Base-by-base conservation (phyloP, 345 rosid species). In the Acer campestre region DNA sequence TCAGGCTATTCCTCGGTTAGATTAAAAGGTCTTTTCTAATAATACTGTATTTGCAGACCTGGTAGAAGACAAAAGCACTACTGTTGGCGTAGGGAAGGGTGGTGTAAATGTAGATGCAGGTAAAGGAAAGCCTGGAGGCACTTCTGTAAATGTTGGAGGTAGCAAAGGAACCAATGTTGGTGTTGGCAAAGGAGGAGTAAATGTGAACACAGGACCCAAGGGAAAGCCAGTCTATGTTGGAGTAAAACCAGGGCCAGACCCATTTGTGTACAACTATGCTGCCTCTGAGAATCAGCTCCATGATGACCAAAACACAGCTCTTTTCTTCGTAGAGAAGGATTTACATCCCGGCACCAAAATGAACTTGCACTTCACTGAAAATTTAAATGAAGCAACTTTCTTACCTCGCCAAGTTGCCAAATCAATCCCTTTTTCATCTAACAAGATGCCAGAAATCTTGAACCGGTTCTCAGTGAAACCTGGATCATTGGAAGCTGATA, bases 261-360 rank as follows among this genome's bases (percentile, higher is more conserved):
- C 94, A 2, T 92, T 93, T 80, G 0, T 0, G 0, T 94, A 96
- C 84, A 0, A 0, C 0, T 94, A 96, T 42, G 94, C 93, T 59
- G 95, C 98, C 35, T 77, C 85, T 1, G 88, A 87, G 74, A 86
- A 82, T 62, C 99, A 96, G 81, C 80, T 91, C 25, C 95, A 80
- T 16, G 90, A 87, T 5, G 77, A 88, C 72, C 93, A 90, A 9
- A 87, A 80, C 38, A 88, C 78, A 17, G 93, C 97, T 25, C 78
- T 91, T 18, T 93, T 96, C 83, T 96, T 96, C 92, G 80, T 91
- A 84, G 99, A 93, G 71, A 92, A 93, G 75, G 91, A 92, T 75
- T 31, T 96, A 80, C 83, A 86, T 61, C 82, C 85, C 1, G 87
- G 91, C 23, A 88, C 84, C 38, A 55, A 75, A 7, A 86, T 93